A percentile compares a stretch with the other conserved stretches of the same genome.
phyloP scores from a whole-genome alignment of 2,329 filamentous ascomycete species.

The Aspergillus floridensis region DNA sequence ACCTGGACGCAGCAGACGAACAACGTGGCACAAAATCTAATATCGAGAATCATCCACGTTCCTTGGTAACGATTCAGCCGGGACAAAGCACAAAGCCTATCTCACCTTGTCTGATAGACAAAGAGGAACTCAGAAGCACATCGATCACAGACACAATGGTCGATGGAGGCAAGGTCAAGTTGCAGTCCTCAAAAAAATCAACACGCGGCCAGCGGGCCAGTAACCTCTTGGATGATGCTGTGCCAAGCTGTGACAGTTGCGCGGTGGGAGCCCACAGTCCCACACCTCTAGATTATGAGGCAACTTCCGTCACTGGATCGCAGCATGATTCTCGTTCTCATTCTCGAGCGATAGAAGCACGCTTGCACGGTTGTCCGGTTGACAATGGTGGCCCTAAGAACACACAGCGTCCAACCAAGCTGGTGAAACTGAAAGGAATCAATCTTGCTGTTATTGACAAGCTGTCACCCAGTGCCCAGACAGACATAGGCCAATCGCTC shows the following conservation, averaged over 20 bases:
- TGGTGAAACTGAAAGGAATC: neutral
- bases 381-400: neutral
- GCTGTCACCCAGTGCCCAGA: neutral
- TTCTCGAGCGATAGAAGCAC: neutral
- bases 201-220: constrained; percentile 4
- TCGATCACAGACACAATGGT: neutral
- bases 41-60: neutral
- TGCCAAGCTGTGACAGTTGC: neutral
- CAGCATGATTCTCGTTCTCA: neutral
- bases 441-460: neutral
- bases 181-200: neutral
- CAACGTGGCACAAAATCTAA: neutral
- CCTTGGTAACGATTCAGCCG: neutral
- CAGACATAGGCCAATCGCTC: neutral
- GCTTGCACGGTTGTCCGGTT: neutral
- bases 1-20: no score
- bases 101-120: neutral
- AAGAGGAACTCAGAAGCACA: neutral
- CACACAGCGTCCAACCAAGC: neutral
- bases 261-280: neutral
- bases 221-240: neutral
- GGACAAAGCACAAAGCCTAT: neutral
- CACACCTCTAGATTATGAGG: neutral
- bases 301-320: neutral
- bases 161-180: neutral